Evolutionary conservation across 108 stramenopile species (phyloP).

Genomic region (Skeletonema costatum): DNA sequence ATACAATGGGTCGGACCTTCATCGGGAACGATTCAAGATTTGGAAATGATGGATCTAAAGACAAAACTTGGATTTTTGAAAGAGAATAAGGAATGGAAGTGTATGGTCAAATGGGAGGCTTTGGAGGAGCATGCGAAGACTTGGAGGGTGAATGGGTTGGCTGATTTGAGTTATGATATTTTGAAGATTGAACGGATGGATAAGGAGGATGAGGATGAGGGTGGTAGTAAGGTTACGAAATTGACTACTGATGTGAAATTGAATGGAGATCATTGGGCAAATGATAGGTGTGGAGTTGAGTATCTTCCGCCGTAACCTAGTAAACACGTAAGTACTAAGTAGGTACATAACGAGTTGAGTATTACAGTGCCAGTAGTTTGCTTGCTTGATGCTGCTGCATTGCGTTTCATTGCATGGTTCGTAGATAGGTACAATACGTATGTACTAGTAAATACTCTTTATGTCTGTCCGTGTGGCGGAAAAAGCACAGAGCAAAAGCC

Average conservation of each 20-base stretch:
- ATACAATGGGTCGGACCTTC: slow-evolving; percentile 72
- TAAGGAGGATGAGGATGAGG: slow-evolving; percentile 27
- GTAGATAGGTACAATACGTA: too few relatives aligned
- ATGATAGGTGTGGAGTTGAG: slow-evolving; percentile 82
- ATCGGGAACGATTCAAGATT: slow-evolving; percentile 57
- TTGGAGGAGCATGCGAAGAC: slow-evolving; percentile 92
- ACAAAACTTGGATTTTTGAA: slow-evolving; percentile 80
- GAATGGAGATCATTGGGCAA: slow-evolving; percentile 93
- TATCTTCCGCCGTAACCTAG: slow-evolving; percentile 25
- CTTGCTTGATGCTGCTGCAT: too few relatives aligned
- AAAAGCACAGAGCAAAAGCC: too few relatives aligned
- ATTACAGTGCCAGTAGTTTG: too few relatives aligned
- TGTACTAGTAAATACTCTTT: too few relatives aligned
- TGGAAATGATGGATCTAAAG: slow-evolving; percentile 78
- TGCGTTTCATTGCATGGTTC: too few relatives aligned
- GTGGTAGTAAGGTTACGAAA: slow-evolving; percentile 64
- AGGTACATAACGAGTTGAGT: too few relatives aligned
- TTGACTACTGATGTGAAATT: slow-evolving; percentile 91
- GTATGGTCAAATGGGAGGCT: slow-evolving; percentile 96
- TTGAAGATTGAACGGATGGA: slow-evolving; percentile 54
- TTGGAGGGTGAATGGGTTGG: slow-evolving; percentile 91
- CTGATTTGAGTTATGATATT: slow-evolving; percentile 82
- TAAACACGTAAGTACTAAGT: too few relatives aligned
- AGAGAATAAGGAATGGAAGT: slow-evolving; percentile 92
- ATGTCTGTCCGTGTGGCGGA: too few relatives aligned